Percentiles rank a stretch among this genome's conserved stretches.
Conservation (phyloP, 2,329 filamentous ascomycete species). For the Acephala macrosclerotiorum region DNA sequence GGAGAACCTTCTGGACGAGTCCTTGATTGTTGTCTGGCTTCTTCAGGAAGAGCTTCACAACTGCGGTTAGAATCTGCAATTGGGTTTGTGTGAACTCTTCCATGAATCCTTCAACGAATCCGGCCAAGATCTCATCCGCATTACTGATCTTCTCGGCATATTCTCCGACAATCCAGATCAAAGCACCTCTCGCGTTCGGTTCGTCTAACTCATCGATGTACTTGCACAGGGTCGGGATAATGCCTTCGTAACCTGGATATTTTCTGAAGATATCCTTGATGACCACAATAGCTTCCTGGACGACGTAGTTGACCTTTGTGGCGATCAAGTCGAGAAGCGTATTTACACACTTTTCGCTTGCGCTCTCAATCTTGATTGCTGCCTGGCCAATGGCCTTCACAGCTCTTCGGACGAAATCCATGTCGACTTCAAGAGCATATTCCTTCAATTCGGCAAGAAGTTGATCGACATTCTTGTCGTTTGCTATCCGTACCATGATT, state of each 20-base stretch:
- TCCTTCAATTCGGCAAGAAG: slow-evolving; percentile 94
- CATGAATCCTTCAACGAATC: slow-evolving; percentile 92
- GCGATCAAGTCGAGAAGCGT: slow-evolving; percentile 92
- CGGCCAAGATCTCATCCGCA: slow-evolving; percentile 89
- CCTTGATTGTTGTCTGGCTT: slow-evolving; percentile 91
- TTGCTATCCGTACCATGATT: slow-evolving; percentile 99
- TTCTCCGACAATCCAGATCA: slow-evolving; percentile 99
- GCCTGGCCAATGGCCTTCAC: slow-evolving; percentile 97
- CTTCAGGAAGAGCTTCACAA: slow-evolving; percentile 97
- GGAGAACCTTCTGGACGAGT: slow-evolving; percentile 92
- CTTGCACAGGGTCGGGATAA: slow-evolving; percentile 95
- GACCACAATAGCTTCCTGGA: slow-evolving; percentile 97
- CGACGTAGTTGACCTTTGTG: slow-evolving; percentile 98
- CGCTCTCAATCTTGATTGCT: slow-evolving; percentile 96
- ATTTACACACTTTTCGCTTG: slow-evolving; percentile 95
- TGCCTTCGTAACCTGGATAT: slow-evolving; percentile 96
- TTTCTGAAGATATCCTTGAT: slow-evolving; percentile 99
- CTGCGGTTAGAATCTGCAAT: slow-evolving; percentile 94
- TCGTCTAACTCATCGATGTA: slow-evolving; percentile 98
- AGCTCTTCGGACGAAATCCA: slow-evolving; percentile 96
- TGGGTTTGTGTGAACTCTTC: slow-evolving; percentile 99
- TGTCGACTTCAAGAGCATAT: slow-evolving; percentile 97
- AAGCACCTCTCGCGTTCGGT: slow-evolving; percentile 84
- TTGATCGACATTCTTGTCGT: slow-evolving; percentile 95
- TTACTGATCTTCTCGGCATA: slow-evolving; percentile 99